Conservation (phyloP, 768 basidiomycete genomes). For the Kwoniella bestiolae region DNA sequence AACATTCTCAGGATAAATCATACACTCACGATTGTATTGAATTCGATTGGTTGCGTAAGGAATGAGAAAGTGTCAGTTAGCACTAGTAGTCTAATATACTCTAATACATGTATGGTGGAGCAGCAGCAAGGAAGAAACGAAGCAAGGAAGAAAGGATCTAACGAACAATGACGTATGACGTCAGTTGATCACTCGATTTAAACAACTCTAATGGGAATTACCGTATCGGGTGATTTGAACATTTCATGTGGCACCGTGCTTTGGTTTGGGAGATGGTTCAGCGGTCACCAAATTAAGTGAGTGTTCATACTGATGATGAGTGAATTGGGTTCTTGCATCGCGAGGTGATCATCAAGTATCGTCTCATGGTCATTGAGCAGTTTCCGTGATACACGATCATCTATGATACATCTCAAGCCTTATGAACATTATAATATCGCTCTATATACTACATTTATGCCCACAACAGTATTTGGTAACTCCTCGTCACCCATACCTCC, state of each 20-base stretch:
- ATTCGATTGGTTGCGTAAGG: conserved; percentile 8
- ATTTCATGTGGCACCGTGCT: background rate
- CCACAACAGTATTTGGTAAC: too few species aligned
- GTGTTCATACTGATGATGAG: too few species aligned
- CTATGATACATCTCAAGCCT: background rate
- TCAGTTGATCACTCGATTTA: conserved; percentile 2
- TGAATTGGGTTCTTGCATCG: too few species aligned
- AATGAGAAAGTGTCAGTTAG: background rate
- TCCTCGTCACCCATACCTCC: too few species aligned
- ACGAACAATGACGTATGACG: conserved; percentile 26
- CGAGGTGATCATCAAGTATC: too few species aligned
- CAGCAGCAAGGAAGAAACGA: background rate
- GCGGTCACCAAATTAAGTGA: too few species aligned
- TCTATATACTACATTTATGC: background rate
- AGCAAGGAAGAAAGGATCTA: background rate
- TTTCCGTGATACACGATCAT: background rate
- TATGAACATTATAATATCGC: background rate
- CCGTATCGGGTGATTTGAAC: conserved; percentile 1
- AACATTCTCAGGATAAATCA: conserved; percentile 5
- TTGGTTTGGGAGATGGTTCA: too few species aligned
- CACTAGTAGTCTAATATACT: background rate
- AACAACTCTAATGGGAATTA: background rate
- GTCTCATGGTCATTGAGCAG: too few species aligned
- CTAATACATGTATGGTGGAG: background rate
- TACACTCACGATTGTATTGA: background rate